Evolutionary conservation across 495 filamentous ascomycete genomes (phyloP), one percentile per base, ranked within the genome.

Genomic region (Hyaloscypha finlandica): DNA sequence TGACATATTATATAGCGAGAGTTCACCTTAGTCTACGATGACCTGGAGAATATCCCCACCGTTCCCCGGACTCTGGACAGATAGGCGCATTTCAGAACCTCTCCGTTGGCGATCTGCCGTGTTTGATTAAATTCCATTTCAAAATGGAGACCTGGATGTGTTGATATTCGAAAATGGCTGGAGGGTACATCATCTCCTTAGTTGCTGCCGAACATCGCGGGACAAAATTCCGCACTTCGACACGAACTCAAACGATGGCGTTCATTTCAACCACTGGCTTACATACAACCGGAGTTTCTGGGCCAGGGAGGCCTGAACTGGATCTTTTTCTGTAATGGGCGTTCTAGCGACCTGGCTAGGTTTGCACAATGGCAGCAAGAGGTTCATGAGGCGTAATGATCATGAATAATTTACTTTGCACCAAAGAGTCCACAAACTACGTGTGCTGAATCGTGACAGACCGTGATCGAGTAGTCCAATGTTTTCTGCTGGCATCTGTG

Each of bases 11-110:
- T 61, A 31, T 63, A 94, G 91, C 83, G 90, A 54, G 91, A 93
- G 70, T 88, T 94, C 68, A 88, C 91, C 25, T 82, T 96, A 22
- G 82, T 91, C 68, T 95, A 94, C 68, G 88, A 89, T 65, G 88
- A 93, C 74, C 78, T 96, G 67, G 91, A 95, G 58, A 70, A 63
- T 51, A 51, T 64, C 30, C 70, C 70, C 31, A 56, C 51, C 48
- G 42, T 48, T 48, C 42, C 42, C 16, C 9, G 42, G 16, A 48
- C 42, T 48, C 42, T 48, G 42, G 42, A 48, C 42, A 48, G 42
- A 48, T 48, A 48, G 42, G 16, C 42, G 16, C 16, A 4, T 48
- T 48, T 48, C 16, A 19, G 16, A 3, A 48, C 16, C 42, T 14
- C 42, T 3, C 42, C 16, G 16, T 12, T 48, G 42, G 42, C 42